Percentiles rank a stretch among this genome's conserved stretches.
These are phyloP conservation scores for Neofusicoccum laricinum DNA, from an alignment of 2,329 filamentous ascomycete genomes.

Conservation along the genomic window DNA sequence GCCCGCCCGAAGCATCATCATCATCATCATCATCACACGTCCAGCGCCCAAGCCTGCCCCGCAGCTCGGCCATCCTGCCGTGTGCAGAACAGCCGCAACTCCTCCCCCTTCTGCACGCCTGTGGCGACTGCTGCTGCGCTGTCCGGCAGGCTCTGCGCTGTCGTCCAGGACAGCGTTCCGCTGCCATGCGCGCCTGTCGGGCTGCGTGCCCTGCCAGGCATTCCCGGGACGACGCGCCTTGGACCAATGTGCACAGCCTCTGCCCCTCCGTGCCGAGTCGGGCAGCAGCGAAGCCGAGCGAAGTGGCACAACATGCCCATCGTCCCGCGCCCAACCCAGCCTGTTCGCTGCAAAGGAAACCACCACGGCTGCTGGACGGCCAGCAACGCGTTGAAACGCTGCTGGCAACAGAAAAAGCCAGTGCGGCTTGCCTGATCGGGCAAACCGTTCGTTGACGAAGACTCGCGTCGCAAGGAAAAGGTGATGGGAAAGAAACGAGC, in stretches of 20 bases:
- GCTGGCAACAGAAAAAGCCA: background rate
- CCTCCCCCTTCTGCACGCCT: background rate
- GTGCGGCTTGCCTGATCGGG: background rate
- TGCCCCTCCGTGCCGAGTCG: background rate
- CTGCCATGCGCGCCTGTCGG: background rate
- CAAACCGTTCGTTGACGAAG: background rate
- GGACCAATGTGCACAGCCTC: background rate
- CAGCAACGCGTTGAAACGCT: background rate
- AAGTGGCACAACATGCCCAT: background rate
- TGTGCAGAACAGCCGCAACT: background rate
- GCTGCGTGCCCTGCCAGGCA: background rate
- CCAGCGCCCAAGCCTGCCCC: background rate
- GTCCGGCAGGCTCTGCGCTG: background rate
- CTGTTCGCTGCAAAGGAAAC: background rate
- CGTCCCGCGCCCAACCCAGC: background rate
- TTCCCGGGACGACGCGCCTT: too few relatives aligned
- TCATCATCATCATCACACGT: background rate
- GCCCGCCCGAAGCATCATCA: background rate
- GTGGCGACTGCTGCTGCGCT: background rate
- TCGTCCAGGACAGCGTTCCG: background rate
- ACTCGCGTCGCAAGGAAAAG: too few relatives aligned
- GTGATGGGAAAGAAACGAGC: too few relatives aligned
- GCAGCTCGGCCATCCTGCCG: background rate
- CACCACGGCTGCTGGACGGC: too few relatives aligned
- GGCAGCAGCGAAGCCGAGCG: background rate